Evolutionary conservation across 495 filamentous ascomycete genomes (phyloP), one percentile per base, ranked within the genome.

Genomic region (Terfezia claveryi): DNA sequence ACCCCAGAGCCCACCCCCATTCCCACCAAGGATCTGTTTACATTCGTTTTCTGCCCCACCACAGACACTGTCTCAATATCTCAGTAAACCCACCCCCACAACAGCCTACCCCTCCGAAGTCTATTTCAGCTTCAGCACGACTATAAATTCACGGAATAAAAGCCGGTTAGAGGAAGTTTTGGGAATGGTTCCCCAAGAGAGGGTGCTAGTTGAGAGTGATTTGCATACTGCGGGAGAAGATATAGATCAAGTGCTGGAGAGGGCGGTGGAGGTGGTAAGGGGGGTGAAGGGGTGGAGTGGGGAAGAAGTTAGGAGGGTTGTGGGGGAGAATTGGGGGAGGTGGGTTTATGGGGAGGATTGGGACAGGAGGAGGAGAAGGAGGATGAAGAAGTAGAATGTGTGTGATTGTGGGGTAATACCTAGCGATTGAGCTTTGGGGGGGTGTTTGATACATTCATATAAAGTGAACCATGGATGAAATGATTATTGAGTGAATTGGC

Each of bases 21-120:
- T 83, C 63, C 91, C 91, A 9, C 87, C 89, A 2, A 76, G 88
- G 37, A 81, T 96, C 61, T 98, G 91, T 63, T 74, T 98, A 61
- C 91, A 98, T 68, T 94, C 87, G 0, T 98, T 85, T 65, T 87
- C 84, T 37, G 92, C 87, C 0, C 75, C 83, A n/a, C 68, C 76
- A 20, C 80, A 91, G 41, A 74, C 77, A 27, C 62, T 94, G 36
- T 82, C 74, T 50, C 86, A 89, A 65, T 95, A 92, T 58, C 67
- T 87, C 57, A 70, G 82, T 59, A 79, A 77, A 2, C 74, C 78
- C 0, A 77, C 91, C 20, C 88, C 92, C 0, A 79, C 62, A 41
- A 61, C 49, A 16, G 50, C 54, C 36, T 65, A 62, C 23, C 63
- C 63, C 36, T 61, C 79, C 3, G 73, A 80, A 38, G 72, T 95